Evolutionary conservation across 2,329 filamentous ascomycete genomes (phyloP), one percentile per base, ranked within the genome.

Genomic region (Verticillium longisporum): DNA sequence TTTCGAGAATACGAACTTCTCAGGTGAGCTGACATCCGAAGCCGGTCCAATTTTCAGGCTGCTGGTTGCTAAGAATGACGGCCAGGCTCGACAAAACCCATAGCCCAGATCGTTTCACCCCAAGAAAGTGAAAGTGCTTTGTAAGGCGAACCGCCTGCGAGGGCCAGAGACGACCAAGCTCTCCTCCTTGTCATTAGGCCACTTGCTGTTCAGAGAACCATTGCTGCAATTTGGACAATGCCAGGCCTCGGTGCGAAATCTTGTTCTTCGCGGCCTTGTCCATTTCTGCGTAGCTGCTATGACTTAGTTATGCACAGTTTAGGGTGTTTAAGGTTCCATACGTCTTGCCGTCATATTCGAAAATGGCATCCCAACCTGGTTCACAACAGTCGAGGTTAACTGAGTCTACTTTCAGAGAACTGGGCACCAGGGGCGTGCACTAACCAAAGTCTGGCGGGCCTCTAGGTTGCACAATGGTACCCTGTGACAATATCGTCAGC

Each of bases 351-450:
- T 96, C 84, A 68, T 96, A 94, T 77, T 99, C 95, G 69, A 99
- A 99, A 66, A 96, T 89, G 2, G 95, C 87, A 74, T 99, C 95
- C 95, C 95, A 99, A 55, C 94, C 93, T 96, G 65, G n/a, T 32
- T 56, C 2, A 6, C 36, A 11, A 56, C 2, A 5, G 10, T 9
- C 6, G 21, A 21, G 13, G 41, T 64, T 34, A 64, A 38, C 53
- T 18, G 26, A 31, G 26, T 33, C 31, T 31, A 6, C 26, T 13
- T n/a, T 31, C 21, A 57, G 66, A 66, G 67, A 34, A 36, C 26
- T 34, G 21, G 6, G 41, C 6, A 53, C 13, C 37, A 50, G 37
- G 10, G 15, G 7, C 4, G 26, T 34, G 18, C 36, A 76, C 86
- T 76, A 79, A 94, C 93, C 95, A 73, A 99, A 99, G 59, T 85